Conservation (phyloP, 1,284 basidiomycete genomes). For the Ustilago esculenta region DNA sequence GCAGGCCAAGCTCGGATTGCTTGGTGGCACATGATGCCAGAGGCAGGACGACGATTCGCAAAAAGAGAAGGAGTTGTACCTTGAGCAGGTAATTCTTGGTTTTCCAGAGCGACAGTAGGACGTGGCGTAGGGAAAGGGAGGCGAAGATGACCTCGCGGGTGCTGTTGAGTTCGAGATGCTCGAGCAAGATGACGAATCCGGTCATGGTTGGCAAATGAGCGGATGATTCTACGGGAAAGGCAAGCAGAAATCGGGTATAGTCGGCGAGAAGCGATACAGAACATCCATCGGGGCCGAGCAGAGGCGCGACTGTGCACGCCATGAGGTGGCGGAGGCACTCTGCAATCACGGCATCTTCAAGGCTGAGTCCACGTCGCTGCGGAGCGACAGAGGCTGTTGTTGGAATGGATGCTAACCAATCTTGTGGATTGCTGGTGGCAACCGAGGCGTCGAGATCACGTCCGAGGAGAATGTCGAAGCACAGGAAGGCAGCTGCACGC, state of each 20-base stretch:
- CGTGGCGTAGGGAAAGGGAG: slow-evolving; percentile 9
- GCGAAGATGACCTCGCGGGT: slow-evolving; percentile 22
- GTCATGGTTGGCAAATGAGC: slow-evolving; percentile 50
- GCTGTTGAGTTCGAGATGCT: slow-evolving; percentile 52
- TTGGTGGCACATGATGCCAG: slow-evolving; percentile 15
- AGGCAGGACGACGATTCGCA: slow-evolving; percentile 37
- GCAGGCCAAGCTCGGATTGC: slow-evolving; percentile 11
- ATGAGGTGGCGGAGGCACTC: slow-evolving; percentile 47
- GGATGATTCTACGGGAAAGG: slow-evolving; percentile 38
- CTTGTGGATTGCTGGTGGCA: neutral
- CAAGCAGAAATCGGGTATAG: slow-evolving; percentile 43
- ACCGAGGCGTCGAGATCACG: slow-evolving; percentile 23
- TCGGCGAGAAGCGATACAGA: slow-evolving; percentile 43
- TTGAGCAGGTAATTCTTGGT: slow-evolving; percentile 52
- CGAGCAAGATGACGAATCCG: slow-evolving; percentile 42
- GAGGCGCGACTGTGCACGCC: slow-evolving; percentile 34
- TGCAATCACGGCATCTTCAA: slow-evolving; percentile 48
- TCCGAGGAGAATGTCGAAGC: slow-evolving; percentile 70
- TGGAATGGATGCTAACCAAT: slow-evolving; percentile 18
- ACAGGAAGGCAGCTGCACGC: slow-evolving; percentile 76
- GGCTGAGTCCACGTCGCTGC: slow-evolving; percentile 27
- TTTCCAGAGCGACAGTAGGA: slow-evolving; percentile 32
- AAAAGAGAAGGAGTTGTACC: slow-evolving; percentile 45
- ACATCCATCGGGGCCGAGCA: slow-evolving; percentile 18
- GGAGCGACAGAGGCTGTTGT: neutral